Conservation (phyloP, 371 early-diverging fungal genomes). For the Coemansia sp. region DNA sequence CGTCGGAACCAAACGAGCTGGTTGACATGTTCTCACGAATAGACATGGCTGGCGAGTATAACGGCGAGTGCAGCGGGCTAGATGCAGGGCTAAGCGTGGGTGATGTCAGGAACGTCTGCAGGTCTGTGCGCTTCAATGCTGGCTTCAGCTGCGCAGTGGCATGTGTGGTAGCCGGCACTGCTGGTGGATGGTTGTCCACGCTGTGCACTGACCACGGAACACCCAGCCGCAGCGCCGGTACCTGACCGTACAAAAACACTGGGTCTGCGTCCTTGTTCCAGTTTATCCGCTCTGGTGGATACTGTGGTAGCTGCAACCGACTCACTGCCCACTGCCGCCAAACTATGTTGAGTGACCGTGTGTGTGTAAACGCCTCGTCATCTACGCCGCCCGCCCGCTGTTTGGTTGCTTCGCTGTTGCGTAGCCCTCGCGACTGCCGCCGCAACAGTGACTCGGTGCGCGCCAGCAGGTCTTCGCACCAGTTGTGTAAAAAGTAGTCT, state of each 20-base stretch:
- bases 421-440: slow-evolving; percentile 24
- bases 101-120: slow-evolving; percentile 48
- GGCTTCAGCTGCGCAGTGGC: slow-evolving; percentile 23
- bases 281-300: slow-evolving; percentile 54
- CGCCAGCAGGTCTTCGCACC: slow-evolving; percentile 42
- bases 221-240: slow-evolving; percentile 42
- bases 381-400: slow-evolving; percentile 10
- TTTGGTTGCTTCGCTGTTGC: slow-evolving; percentile 4
- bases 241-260: slow-evolving; percentile 52
- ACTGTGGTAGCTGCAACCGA: slow-evolving; percentile 39
- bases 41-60: slow-evolving; percentile 42
- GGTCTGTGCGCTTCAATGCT: slow-evolving; percentile 42
- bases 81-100: slow-evolving; percentile 43
- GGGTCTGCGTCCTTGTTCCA: slow-evolving; percentile 55
- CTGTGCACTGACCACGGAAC: slow-evolving; percentile 45
- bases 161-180: neutral
- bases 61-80: slow-evolving; percentile 33
- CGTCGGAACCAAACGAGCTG: slow-evolving; percentile 42
- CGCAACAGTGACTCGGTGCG: slow-evolving; percentile 41
- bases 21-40: slow-evolving; percentile 48
- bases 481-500: slow-evolving; percentile 51
- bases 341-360: slow-evolving; percentile 40
- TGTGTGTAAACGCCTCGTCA: slow-evolving; percentile 39
- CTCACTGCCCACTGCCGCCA: slow-evolving; percentile 47
- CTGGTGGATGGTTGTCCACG: neutral